These are phyloP conservation scores for Neckera pumila DNA, from an alignment of 225 moss, liverwort and hornwort species.

Conservation along the genomic window DNA sequence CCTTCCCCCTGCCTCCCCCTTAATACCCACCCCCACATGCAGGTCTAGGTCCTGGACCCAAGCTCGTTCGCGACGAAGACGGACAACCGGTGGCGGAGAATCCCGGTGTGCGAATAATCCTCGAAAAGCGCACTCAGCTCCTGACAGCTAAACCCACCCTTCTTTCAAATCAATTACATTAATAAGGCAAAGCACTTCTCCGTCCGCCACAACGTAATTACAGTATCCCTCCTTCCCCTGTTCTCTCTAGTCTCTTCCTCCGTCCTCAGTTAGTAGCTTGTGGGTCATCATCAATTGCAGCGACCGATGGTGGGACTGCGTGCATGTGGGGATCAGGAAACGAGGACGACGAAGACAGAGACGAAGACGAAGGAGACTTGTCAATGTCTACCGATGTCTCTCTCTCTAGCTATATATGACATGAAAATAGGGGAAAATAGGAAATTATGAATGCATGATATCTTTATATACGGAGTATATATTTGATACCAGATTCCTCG, in stretches of 20 bases:
- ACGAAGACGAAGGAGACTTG: neutral
- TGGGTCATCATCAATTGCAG: neutral
- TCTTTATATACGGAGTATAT: no score
- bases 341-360: neutral
- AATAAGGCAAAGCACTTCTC: neutral
- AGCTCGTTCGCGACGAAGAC: neutral
- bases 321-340: neutral
- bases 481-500: neutral
- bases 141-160: neutral
- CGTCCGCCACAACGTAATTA: neutral
- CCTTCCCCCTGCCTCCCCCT: neutral
- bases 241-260: neutral
- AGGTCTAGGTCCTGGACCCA: neutral
- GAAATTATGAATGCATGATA: neutral
- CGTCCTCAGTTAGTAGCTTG: no score
- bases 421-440: neutral
- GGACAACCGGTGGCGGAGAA: constrained; percentile 8
- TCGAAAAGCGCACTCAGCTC: neutral
- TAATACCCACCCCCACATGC: neutral
- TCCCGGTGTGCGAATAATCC: neutral
- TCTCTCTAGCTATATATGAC: neutral
- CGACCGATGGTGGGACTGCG: neutral
- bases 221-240: no score
- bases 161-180: neutral
- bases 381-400: neutral